Evolutionary conservation across 2,329 filamentous ascomycete genomes (phyloP), one percentile per base, ranked within the genome.

Genomic region (Penicillium decumbens): DNA sequence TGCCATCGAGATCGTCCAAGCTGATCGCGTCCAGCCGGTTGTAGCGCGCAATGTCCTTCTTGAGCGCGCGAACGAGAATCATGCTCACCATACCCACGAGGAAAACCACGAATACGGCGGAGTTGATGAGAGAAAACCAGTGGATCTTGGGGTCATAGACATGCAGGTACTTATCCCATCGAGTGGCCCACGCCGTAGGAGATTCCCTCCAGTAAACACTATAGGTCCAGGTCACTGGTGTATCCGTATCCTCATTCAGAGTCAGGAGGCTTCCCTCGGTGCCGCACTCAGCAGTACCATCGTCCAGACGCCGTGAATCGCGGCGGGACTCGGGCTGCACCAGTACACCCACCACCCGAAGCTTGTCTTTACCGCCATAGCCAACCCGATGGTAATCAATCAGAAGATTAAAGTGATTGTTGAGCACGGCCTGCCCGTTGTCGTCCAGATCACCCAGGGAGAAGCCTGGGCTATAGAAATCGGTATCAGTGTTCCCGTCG

Each of bases 131-230:
- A 51, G 91, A 96, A 76, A 97, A 95, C 93, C 93, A 98, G 71
- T 98, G 93, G 62, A 98, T 97, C 77, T 93, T 95, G 45, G 93
- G 91, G 69, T 97, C 91, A 66, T 91, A 95, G 27, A 98, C 92
- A 65, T 97, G 92, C 30, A 98, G 80, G 68, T 97, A 97, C 73
- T 95, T 97, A 77, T 98, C 93, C 93, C 93, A 98, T 57, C 93
- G 83, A 10, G 93, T 98, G 25, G 93, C 93, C 85, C 95, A 98
- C 1, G 87, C 88, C 1, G 91, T 97, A 0, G 79, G 66, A 0
- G 90, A 96, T 58, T 84, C 82, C 49, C 80, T 81, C 93, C 93
- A 98, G 71, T 85, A 87, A 12, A 97, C 89, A 58, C 87, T 89
- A 75, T 98, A 98, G 4, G 90, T 95, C 75, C 89, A 98, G 2